Evolutionary conservation across 2,329 filamentous ascomycete genomes (phyloP), one percentile per base, ranked within the genome.

Genomic region (Cadophora gregata): DNA sequence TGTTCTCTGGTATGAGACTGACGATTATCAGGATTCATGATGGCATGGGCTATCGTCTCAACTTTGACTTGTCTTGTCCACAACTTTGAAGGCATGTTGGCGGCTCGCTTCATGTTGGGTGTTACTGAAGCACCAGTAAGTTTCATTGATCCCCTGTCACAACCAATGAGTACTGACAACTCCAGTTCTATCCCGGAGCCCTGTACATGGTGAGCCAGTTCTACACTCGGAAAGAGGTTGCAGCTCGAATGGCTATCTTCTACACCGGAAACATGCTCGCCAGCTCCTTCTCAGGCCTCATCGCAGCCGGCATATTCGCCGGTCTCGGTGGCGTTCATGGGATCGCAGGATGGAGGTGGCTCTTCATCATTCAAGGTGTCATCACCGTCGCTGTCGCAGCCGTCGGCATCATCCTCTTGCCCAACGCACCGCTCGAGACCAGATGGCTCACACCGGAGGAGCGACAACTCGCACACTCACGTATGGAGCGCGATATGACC

Each of bases 11-110:
- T 21, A 6, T 12, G 2, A 2, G 7, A n/a, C 42, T 47, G 42
- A 47, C 19, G 21, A 3, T 1, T 21, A 47, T 21, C 42, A 47
- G 55, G 59, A 1, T 48, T 55, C 31, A 87, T 85, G 0, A 77
- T 85, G 4, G 75, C 79, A 1, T 86, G 83, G 83, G 84, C 84
- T 1, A 75, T 85, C 16, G 83, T 85, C 0, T 81, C 83, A 0
- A 85, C 83, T 10, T 81, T 85, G 42, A 79, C 77, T 16, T 75
- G 75, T 10, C 75, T 79, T 3, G 76, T 78, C 0, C 73, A 80
- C 3, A 79, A 78, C 36, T 84, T 78, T 61, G 75, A 72, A 0
- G 79, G 80, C 0, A 75, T 84, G 0, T 71, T 81, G 0, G 76
- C 78, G 1, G 74, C 78, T 7, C 75, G 82, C 12, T 67, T 73